Evolutionary conservation across 2,329 filamentous ascomycete genomes (phyloP), one percentile per base, ranked within the genome.

Genomic region (Aspergillus alliaceus): DNA sequence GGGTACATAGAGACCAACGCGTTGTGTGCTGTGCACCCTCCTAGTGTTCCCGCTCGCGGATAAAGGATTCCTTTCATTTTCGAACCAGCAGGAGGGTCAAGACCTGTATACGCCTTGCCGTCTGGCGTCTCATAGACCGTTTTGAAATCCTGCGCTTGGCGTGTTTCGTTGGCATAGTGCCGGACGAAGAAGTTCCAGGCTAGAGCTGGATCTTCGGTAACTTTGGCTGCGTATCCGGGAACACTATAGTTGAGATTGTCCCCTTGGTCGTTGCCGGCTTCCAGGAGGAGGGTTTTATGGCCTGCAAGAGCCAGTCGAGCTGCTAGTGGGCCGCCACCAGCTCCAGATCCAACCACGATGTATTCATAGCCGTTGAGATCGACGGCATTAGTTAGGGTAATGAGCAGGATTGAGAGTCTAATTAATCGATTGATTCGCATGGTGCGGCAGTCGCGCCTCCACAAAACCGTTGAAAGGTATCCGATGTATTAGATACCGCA

Each of bases 11-110:
- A 77, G 51, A 88, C 81, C 44, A 86, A 71, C 6, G 84, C 85
- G 40, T 87, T 86, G 72, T 89, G 86, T 5, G 82, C 79, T 1
- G 83, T 81, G 69, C 84, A 86, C 4, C 84, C 84, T 53, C 84
- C 84, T 1, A 86, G 72, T 2, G 78, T 82, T 18, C 80, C 82
- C 2, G 82, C 77, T 14, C 85, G 80, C 8, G 84, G 84, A 63
- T 87, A 87, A 7, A 83, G 74, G 14, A 81, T 82, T 3, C 85
- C 85, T 60, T 81, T 76, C 59, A 78, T 70, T 4, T 66, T 76
- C 0, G 84, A 81, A 11, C 80, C 82, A 5, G 72, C 70, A 0
- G 85, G 85, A 1, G 82, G 83, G 56, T 77, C 72, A 6, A 79
- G 70, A 12, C 85, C 84, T 14, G 79, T 81, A 64, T 86, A 86